Evolutionary conservation across 1,284 basidiomycete genomes (phyloP).

Genomic region (Sporisorium exsertum): DNA sequence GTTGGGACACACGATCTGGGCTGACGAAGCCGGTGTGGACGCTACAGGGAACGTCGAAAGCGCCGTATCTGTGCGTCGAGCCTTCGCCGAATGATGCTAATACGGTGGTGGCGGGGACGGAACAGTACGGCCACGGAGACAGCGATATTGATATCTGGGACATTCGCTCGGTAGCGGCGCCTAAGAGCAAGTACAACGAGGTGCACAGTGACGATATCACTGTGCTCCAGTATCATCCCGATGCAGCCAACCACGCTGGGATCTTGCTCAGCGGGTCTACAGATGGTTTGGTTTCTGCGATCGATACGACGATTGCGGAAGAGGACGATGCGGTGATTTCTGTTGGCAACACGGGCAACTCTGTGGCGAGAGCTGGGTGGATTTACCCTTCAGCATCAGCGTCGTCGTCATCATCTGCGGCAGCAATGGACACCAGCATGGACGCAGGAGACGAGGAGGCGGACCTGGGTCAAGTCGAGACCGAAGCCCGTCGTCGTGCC

Average conservation of each 20-base stretch:
- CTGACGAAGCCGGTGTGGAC: conserved; percentile 25
- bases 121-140: conserved; percentile 59
- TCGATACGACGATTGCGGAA: conserved; percentile 55
- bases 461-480: conserved; percentile 35
- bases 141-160: conserved; percentile 65
- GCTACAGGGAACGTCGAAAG: conserved; percentile 35
- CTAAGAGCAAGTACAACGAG: conserved; percentile 61
- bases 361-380: conserved; percentile 64
- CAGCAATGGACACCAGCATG: conserved; percentile 32
- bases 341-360: conserved; percentile 64
- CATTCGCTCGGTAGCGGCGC: conserved; percentile 36
- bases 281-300: conserved; percentile 63
- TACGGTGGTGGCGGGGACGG: conserved; percentile 60
- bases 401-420: conserved; percentile 4
- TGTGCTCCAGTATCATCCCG: conserved; percentile 57
- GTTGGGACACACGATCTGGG: conserved; percentile 49
- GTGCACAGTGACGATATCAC: conserved; percentile 68
- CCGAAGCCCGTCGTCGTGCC: conserved; percentile 31
- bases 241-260: conserved; percentile 19
- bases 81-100: conserved; percentile 35
- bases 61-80: conserved; percentile 59
- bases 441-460: conserved; percentile 25
- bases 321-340: conserved; percentile 67
- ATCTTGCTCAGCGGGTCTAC: conserved; percentile 64
- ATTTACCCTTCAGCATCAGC: conserved; percentile 18